Conservation (phyloP, 345 rosid genomes). For the Populus tremula region DNA sequence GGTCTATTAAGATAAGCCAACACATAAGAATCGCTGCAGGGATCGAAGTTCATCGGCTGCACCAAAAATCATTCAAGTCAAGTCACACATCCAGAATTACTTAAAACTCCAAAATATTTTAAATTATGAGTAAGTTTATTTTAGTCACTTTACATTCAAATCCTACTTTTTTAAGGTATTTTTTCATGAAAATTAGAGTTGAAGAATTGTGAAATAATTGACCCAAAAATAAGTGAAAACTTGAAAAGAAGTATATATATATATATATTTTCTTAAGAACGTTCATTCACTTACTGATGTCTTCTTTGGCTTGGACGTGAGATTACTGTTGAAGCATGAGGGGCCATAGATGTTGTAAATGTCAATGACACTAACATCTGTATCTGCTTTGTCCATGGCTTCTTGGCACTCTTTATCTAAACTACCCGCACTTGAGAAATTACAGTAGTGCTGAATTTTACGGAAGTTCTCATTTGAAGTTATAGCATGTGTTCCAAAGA, state of each 20-base stretch:
- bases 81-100: too few relatives aligned
- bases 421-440: conserved; percentile 35
- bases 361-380: conserved; percentile 30
- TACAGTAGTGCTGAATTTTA: conserved; percentile 40
- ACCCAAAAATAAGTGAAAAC: neutral
- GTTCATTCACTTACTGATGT: conserved; percentile 29
- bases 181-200: too few relatives aligned
- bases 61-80: neutral
- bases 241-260: too few relatives aligned
- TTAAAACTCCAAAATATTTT: too few relatives aligned
- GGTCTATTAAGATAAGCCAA: conserved; percentile 62
- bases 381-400: conserved; percentile 26
- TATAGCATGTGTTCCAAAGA: conserved; percentile 55
- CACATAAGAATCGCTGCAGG: conserved; percentile 65
- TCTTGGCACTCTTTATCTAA: conserved; percentile 34
- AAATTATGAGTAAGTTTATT: too few relatives aligned
- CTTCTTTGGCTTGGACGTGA: conserved; percentile 49
- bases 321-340: conserved; percentile 40
- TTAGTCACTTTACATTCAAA: too few relatives aligned
- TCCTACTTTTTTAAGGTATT: too few relatives aligned
- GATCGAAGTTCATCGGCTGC: conserved; percentile 53
- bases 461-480: conserved; percentile 42
- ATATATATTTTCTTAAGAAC: neutral
- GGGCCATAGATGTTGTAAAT: conserved; percentile 76
- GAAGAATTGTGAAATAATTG: too few relatives aligned